These are phyloP conservation scores for Saccharomyces hybrid DNA, from an alignment of 1,139 yeast species.

Conservation along the genomic window DNA sequence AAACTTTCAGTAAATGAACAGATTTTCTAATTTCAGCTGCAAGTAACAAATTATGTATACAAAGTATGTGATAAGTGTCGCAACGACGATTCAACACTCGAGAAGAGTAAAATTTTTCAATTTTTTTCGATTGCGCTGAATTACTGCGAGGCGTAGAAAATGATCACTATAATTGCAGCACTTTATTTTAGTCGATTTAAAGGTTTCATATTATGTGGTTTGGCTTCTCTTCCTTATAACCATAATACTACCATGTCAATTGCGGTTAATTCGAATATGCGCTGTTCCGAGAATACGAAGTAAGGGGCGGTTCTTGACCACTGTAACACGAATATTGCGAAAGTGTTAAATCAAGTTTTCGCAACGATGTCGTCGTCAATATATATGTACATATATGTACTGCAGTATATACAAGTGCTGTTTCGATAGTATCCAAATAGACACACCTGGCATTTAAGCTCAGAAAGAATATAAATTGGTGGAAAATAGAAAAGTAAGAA, in stretches of 20 bases:
- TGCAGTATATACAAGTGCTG: not conserved
- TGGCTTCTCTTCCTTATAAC: not conserved
- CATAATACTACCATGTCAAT: not conserved
- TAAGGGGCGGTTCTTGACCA: not conserved
- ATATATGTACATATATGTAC: not conserved
- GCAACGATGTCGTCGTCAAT: not conserved
- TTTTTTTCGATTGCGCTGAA: constrained; percentile 1
- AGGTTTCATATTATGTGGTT: not conserved
- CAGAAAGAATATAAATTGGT: not conserved
- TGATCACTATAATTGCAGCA: not conserved
- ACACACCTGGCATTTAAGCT: not conserved
- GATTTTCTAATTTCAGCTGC: not conserved
- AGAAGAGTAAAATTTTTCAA: constrained; percentile 2
- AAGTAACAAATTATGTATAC: not conserved
- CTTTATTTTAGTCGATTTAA: not conserved
- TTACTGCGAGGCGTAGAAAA: not conserved
- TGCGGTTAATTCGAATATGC: too few relatives aligned
- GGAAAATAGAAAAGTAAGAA: not conserved
- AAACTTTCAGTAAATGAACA: not conserved
- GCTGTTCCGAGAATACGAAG: not conserved
- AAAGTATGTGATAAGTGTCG: not conserved
- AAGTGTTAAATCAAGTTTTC: not conserved
- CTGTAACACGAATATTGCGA: not conserved
- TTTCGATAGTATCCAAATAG: not conserved
- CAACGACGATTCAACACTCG: not conserved